Conservation (phyloP, 352 stramenopile genomes). For the Phytophthora tentaculata region DNA sequence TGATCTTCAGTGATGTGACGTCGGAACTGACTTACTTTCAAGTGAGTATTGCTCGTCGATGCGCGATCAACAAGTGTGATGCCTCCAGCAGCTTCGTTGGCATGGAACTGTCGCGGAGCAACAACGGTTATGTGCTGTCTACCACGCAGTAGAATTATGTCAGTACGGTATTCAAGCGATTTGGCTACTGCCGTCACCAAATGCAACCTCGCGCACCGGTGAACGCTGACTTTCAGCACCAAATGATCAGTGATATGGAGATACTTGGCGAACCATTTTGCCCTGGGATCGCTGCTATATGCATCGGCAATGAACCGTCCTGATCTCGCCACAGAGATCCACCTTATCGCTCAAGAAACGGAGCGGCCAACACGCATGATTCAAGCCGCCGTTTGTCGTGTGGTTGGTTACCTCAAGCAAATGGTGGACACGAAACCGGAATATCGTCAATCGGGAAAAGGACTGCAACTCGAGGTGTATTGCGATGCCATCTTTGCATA, state of each 20-base stretch:
- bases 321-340: conserved; percentile 3
- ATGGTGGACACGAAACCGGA: conserved; percentile 1
- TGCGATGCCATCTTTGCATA: conserved; percentile 15
- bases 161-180: neutral
- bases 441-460: neutral
- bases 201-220: conserved; percentile 2
- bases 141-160: conserved; percentile 9
- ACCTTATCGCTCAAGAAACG: conserved; percentile 14
- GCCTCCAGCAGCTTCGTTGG: conserved; percentile 4
- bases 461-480: conserved; percentile 3
- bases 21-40: conserved; percentile 3
- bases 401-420: conserved; percentile 5
- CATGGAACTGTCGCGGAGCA: conserved; percentile 11
- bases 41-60: neutral
- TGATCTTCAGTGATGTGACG: conserved; percentile 16
- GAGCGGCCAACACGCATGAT: conserved; percentile 16
- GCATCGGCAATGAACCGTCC: conserved; percentile 1
- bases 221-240: neutral
- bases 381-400: neutral
- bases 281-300: conserved; percentile 12
- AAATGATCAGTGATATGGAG: neutral
- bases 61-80: conserved; percentile 6
- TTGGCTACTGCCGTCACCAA: neutral
- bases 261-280: neutral
- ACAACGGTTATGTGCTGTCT: neutral